phyloP scores from a whole-genome alignment of 306 rosid species.

The Cucurbita ficifolia region DNA sequence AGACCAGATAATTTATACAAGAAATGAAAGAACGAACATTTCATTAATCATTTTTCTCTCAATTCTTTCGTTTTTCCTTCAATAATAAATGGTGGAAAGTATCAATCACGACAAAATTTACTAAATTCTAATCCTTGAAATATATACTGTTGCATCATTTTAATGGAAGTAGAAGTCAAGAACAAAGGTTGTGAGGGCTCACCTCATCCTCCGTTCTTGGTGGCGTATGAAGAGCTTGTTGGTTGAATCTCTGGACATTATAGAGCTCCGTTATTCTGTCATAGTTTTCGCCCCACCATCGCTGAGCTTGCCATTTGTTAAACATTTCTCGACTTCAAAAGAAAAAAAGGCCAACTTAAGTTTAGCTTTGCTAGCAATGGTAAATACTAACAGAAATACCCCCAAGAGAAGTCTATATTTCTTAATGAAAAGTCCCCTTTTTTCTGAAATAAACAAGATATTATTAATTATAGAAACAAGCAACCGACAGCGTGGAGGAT shows the following conservation, averaged over 20 bases:
- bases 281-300: slow-evolving; percentile 95
- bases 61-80: background rate
- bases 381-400: background rate
- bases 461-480: background rate
- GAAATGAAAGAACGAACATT: background rate
- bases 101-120: background rate
- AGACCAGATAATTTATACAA: background rate
- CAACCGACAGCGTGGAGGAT: background rate
- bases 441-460: background rate
- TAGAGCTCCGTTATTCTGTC: slow-evolving; percentile 87
- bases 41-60: background rate
- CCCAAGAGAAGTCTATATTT: background rate
- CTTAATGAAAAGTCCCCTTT: background rate
- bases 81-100: background rate
- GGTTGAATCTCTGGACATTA: slow-evolving; percentile 68
- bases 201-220: slow-evolving; percentile 81
- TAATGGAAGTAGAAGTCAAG: background rate
- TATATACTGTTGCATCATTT: background rate
- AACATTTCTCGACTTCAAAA: slow-evolving; percentile 86
- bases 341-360: background rate
- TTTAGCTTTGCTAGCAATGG: slow-evolving; percentile 20
- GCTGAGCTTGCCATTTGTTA: slow-evolving; percentile 74
- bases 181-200: background rate
- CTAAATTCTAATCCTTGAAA: background rate
- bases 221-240: slow-evolving; percentile 61